A percentile compares a stretch with the other conserved stretches of the same genome.
These are phyloP conservation scores for Dothideomycetes sp. DNA, from an alignment of 2,329 filamentous ascomycete species.

Conservation along the genomic window DNA sequence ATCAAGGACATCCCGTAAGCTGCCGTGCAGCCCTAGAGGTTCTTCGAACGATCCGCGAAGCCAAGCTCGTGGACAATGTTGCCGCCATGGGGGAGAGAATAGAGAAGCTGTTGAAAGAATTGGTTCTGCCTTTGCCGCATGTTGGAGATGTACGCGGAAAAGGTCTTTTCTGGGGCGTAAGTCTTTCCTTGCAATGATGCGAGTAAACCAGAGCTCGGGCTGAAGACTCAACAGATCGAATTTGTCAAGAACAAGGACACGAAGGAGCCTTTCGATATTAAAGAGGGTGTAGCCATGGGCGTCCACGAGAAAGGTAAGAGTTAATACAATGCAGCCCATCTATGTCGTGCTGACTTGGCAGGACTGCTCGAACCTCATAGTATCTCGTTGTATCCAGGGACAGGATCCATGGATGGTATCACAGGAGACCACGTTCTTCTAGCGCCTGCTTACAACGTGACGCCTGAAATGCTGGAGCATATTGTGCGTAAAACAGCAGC, in stretches of 20 bases:
- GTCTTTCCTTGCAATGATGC: conserved; percentile 21
- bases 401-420: conserved; percentile 50
- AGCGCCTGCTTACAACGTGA: conserved; percentile 59
- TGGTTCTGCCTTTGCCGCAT: conserved; percentile 37
- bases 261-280: conserved; percentile 45
- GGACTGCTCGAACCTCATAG: conserved; percentile 36
- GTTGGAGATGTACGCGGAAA: conserved; percentile 54
- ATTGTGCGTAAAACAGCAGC: conserved; percentile 44
- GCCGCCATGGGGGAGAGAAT: conserved; percentile 44
- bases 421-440: conserved; percentile 61
- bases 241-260: conserved; percentile 48
- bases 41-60: conserved; percentile 48
- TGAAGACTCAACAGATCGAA: conserved; percentile 37
- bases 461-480: conserved; percentile 44
- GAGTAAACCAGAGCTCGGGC: no score
- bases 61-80: conserved; percentile 52
- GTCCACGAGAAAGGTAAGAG: conserved; percentile 43
- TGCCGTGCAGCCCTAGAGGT: conserved; percentile 56
- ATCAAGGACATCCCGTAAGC: conserved; percentile 51
- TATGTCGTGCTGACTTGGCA: no score
- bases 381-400: conserved; percentile 55
- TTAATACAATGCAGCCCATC: conserved; percentile 10
- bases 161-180: conserved; percentile 49
- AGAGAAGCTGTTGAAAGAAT: conserved; percentile 34
- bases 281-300: conserved; percentile 36